Conservation (phyloP, 768 basidiomycete genomes). For the Lactifluus piperatus region DNA sequence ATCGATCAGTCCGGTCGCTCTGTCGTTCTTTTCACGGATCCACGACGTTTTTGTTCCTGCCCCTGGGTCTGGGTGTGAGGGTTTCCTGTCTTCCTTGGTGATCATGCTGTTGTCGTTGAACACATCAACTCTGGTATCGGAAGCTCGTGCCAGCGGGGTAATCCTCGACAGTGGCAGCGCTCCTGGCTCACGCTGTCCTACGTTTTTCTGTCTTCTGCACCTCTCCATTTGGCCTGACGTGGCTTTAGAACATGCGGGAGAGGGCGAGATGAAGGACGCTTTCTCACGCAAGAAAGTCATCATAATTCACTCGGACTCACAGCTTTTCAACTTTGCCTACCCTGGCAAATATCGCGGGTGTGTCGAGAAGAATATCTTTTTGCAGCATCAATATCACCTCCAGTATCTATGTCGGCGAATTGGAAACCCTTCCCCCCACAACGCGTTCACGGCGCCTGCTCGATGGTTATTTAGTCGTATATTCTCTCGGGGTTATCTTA, state of each 20-base stretch:
- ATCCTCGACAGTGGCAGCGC: conserved; percentile 32
- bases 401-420: conserved; percentile 39
- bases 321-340: conserved; percentile 51
- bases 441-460: conserved; percentile 45
- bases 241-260: conserved; percentile 35
- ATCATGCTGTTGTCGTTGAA: conserved; percentile 19
- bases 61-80: too few relatives aligned
- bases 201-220: conserved; percentile 3
- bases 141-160: conserved; percentile 27
- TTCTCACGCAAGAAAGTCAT: conserved; percentile 46
- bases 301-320: conserved; percentile 47
- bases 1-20: neutral
- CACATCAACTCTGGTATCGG: conserved; percentile 26
- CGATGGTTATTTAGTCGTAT: conserved; percentile 50
- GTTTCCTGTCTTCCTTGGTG: conserved; percentile 36
- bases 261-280: conserved; percentile 36
- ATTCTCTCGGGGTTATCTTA: conserved; percentile 17
- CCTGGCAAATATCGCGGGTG: conserved; percentile 43
- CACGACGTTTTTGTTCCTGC: conserved; percentile 13
- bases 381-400: conserved; percentile 45
- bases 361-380: conserved; percentile 33
- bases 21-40: conserved; percentile 5
- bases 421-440: conserved; percentile 31
- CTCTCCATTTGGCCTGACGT: neutral
- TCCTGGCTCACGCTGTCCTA: conserved; percentile 38